Evolutionary conservation across 2,329 filamentous ascomycete genomes (phyloP), one percentile per base, ranked within the genome.

Genomic region (Sporothrix inflata): DNA sequence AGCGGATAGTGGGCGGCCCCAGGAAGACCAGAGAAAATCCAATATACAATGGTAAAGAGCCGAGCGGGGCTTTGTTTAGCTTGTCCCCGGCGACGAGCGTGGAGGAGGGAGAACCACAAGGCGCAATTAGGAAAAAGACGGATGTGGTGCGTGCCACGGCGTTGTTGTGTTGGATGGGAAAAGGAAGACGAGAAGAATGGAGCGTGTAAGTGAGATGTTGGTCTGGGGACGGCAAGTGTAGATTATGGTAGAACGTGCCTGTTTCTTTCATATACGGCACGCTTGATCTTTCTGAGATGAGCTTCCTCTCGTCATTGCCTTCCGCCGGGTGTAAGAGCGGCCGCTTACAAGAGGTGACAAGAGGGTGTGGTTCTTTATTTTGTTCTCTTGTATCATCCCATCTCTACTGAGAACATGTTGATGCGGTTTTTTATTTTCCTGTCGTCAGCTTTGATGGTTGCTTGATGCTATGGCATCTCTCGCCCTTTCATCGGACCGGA

Each of bases 111-210:
- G 8, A 61, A 61, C 19, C 30, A 61, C 30, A 40, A 4, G 16
- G 16, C 34, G 57, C 57, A 61, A 61, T 61, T 21, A 61, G 57
- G 57, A 40, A 61, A 40, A 61, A 40, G 19, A n/a, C 57, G 57
- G 57, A 40, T 47, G 42, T 47, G 5, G 42, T 34, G 30, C 3
- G 30, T 34, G 14, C 14, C 6, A 14, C 14, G 42, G 14, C 42
- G 42, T 14, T 47, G 14, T 16, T 16, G 6, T 55, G 24, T 14
- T 19, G 14, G 16, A 12, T 7, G 47, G 6, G 30, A 51, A 21
- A 51, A 11, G 51, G 11, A 55, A 55, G 24, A 12, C 51, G n/a
- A 30, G 57, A 14, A 61, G 57, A 61, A 61, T 9, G 57, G 9
- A 8, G 53, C 24, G 57, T 21, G 21, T 53, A 53, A 11, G 57